Base-by-base conservation (phyloP, 2,329 filamentous ascomycete genomes). In the Phialophora expanda region DNA sequence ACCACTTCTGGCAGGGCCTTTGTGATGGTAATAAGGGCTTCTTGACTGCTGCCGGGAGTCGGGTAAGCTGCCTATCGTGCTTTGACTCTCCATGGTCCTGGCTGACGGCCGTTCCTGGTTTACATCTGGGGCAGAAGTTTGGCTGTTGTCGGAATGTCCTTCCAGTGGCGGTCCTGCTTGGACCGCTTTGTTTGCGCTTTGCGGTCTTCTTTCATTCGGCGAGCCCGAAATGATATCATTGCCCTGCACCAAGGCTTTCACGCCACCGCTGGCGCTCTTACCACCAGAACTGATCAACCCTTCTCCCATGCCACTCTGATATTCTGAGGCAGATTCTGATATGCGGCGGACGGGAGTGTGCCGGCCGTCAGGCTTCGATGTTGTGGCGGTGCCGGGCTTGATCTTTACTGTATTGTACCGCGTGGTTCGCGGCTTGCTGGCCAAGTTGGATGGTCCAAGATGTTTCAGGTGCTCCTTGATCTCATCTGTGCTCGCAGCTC, bases 391-490 rank as follows among this genome's bases (percentile, higher is more conserved):
- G 14, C 81, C 85, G 14, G 86, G 86, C 75, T 89, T 89, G 76
- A 89, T 89, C 75, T 89, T 89, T 68, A 89, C 87, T 9, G 82
- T 83, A 64, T 83, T 83, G 75, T 86, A 88, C 41, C 87, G 85
- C 6, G 87, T 89, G 41, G 83, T 77, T 61, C 85, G 85, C 2
- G 87, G 87, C 50, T 83, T 80, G 68, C 81, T 86, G 22, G 87
- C 87, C 17, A 84, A 79, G 70, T 89, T 89, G 20, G 86, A 88
- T 0, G 87, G 87, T 4, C 87, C 87, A 1, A 89, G 80, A 72
- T 89, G 86, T 72, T 85, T 87, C 22, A 89, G 76, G 64, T 89
- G 86, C 71, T 88, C 81, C 56, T 81, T 81, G 57, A 88, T 77
- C 32, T 87, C 84, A 46, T 85, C 80, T 8, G 84, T 84, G 54